A percentile compares a stretch with the other conserved stretches of the same genome.
phyloP scores from a whole-genome alignment of 83 land plant genomes.

The Thuja plicata region DNA sequence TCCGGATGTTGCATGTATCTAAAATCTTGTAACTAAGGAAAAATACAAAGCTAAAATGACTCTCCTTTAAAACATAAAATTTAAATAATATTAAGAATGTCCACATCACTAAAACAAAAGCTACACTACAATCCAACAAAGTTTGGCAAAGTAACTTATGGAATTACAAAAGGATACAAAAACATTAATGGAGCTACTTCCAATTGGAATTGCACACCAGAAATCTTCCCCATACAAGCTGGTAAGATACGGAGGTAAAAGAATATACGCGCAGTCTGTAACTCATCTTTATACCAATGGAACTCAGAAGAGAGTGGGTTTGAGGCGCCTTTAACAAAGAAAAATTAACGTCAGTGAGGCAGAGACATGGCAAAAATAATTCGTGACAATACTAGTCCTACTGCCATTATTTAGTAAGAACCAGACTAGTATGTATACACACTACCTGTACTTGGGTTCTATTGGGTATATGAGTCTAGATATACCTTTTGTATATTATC shows the following conservation, averaged over 20 bases:
- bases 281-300: conserved; percentile 54
- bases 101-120: neutral
- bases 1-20: conserved; percentile 68
- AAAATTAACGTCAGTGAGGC: neutral
- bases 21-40: conserved; percentile 1
- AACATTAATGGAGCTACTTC: conserved; percentile 61
- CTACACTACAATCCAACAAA: neutral
- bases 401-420: conserved; percentile 1
- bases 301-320: conserved; percentile 21
- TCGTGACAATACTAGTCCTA: neutral
- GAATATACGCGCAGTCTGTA: conserved; percentile 62
- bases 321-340: conserved; percentile 14
- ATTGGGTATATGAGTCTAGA: too few relatives aligned
- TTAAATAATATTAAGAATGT: neutral
- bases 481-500: too few relatives aligned
- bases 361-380: neutral
- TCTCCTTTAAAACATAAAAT: too few relatives aligned
- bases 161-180: conserved; percentile 56
- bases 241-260: conserved; percentile 67
- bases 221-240: conserved; percentile 43
- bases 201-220: conserved; percentile 24
- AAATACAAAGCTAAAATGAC: neutral
- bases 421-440: neutral
- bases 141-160: neutral
- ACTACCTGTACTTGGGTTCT: too few relatives aligned